Evolutionary conservation across 176 grass and related monocot genomes (phyloP), one percentile per base, ranked within the genome.

Genomic region (Cenchrus purpureus): DNA sequence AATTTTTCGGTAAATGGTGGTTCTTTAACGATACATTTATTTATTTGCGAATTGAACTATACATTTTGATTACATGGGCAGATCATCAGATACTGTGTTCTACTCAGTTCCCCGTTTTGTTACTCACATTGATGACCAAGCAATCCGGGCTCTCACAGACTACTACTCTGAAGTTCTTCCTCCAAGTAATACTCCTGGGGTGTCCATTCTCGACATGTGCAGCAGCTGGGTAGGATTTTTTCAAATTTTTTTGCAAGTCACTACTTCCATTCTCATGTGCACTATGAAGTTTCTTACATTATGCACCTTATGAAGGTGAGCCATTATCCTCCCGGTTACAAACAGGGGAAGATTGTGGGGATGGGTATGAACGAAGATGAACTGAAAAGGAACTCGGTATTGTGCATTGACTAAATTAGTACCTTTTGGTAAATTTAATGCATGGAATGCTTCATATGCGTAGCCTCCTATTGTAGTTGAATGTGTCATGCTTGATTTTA

Each of bases 291-390:
- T 72, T 46, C 52, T 90, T 63, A 72, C 71, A 19, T 7, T 87
- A 59, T 88, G 17, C 74, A 19, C 54, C 25, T 85, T 71, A 37
- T 93, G 17, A 69, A 98, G 95, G 93, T 98, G 78, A 98, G 95
- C 89, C 95, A 98, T 81, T 98, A 93, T 88, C 95, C 95, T n/a
- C 75, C 66, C 3, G 80, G 93, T 55, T 98, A 95, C 81, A 89
- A 82, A 51, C 95, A 93, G 43, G 93, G 92, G 65, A 98, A 82
- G 74, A 88, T 98, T 85, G 85, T 95, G 65, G 95, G 95, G 66
- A 98, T 95, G 91, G 95, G 95, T 62, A 93, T 98, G 95, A 98
- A 98, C 88, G 95, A 98, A 85, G 89, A 89, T 8, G 95, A 98
- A 81, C 91, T 98, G 34, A 93, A 91, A 84, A 89, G 71, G 87